Conservation (phyloP, 805 yeast genomes). For the Debaryomyces prosopidis region DNA sequence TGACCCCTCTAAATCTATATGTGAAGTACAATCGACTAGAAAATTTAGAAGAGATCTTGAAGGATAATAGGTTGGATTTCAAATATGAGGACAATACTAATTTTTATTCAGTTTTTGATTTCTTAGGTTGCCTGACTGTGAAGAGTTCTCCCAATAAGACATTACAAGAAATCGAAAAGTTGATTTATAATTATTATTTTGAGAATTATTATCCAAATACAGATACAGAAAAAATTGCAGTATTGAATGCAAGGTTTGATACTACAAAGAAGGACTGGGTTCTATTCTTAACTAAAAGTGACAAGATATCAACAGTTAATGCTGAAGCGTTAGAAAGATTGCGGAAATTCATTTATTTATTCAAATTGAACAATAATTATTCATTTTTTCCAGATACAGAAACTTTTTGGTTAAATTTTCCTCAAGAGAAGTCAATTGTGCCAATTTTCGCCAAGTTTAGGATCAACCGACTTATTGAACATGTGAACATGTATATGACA, state of each 20-base stretch:
- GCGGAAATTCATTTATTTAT: constrained; percentile 21
- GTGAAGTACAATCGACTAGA: constrained; percentile 67
- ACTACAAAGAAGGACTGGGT: constrained; percentile 32
- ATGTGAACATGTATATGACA: constrained; percentile 50
- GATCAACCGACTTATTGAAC: constrained; percentile 47
- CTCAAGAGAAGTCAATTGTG: constrained; percentile 21
- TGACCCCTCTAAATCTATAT: constrained; percentile 72
- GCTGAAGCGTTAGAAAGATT: constrained; percentile 18
- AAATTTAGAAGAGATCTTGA: constrained; percentile 53
- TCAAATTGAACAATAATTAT: constrained; percentile 21
- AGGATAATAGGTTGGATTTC: constrained; percentile 47
- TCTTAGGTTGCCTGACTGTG: constrained; percentile 32
- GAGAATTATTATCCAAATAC: constrained; percentile 19
- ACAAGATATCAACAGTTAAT: constrained; percentile 7
- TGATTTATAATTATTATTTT: constrained; percentile 21
- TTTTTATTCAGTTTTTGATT: constrained; percentile 39
- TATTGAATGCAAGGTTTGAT: constrained; percentile 38
- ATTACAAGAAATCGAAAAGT: constrained; percentile 23
- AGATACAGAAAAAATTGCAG: constrained; percentile 14
- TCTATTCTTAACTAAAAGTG: constrained; percentile 18
- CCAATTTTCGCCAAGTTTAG: constrained; percentile 45
- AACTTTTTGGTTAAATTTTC: constrained; percentile 25
- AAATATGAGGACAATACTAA: constrained; percentile 32
- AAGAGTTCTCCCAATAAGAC: constrained; percentile 19
- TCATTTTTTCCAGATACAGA: constrained; percentile 21